Percentiles rank a stretch among this genome's conserved stretches.
These are phyloP conservation scores for Kazachstania psychrophila DNA, from an alignment of 805 yeast species.

Conservation along the genomic window DNA sequence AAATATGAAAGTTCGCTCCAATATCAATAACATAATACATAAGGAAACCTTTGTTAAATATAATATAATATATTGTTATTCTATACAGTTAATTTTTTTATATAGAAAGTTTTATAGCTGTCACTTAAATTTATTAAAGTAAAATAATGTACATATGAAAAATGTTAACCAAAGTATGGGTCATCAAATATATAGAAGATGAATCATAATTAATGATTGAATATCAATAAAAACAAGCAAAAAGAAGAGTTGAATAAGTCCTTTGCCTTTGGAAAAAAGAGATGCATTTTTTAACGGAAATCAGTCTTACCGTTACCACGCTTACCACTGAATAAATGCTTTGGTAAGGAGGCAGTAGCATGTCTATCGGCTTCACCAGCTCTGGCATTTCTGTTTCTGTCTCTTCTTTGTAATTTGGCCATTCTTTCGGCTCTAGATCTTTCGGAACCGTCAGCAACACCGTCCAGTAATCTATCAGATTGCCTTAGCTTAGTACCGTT, in stretches of 20 bases:
- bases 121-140: slow-evolving; percentile 1
- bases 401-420: slow-evolving; percentile 84
- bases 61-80: too few species aligned
- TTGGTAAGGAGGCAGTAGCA: slow-evolving; percentile 73
- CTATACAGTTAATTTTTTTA: too few species aligned
- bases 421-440: slow-evolving; percentile 81
- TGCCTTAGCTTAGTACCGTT: slow-evolving; percentile 43
- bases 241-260: neutral
- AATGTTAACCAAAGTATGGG: slow-evolving; percentile 1
- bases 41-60: too few species aligned
- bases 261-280: too few species aligned
- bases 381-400: slow-evolving; percentile 84
- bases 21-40: too few species aligned
- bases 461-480: slow-evolving; percentile 76
- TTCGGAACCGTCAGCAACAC: slow-evolving; percentile 71
- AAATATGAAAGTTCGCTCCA: too few species aligned
- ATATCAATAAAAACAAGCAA: neutral
- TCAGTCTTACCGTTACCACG: slow-evolving; percentile 92
- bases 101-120: too few species aligned
- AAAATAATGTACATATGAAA: slow-evolving; percentile 5
- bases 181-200: neutral
- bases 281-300: slow-evolving; percentile 47
- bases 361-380: slow-evolving; percentile 96
- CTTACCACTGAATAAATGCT: slow-evolving; percentile 93
- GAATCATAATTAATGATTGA: neutral